Percentiles rank a stretch among this genome's conserved stretches.
Evolutionary conservation across 176 grass and related monocot species (phyloP).

Genomic region (Aegilops speltoides): DNA sequence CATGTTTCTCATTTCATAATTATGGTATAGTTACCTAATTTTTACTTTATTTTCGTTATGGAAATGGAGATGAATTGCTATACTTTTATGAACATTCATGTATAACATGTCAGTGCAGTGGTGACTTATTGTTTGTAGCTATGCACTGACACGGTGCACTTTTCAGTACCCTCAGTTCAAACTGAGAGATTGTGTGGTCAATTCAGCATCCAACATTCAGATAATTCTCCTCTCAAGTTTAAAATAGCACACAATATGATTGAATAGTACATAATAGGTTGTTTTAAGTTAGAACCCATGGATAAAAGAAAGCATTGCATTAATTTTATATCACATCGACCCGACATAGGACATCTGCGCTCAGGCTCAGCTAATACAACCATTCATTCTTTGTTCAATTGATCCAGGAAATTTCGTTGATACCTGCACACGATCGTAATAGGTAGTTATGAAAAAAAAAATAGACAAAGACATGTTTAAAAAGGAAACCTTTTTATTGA

Average conservation of each 20-base stretch:
- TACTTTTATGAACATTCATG: not conserved
- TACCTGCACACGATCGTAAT: slow-evolving; percentile 31
- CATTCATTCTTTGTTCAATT: slow-evolving; percentile 39
- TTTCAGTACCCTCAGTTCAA: not conserved
- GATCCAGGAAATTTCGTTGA: slow-evolving; percentile 33
- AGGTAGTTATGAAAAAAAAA: not conserved
- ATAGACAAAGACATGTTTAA: not conserved
- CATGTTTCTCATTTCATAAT: not conserved
- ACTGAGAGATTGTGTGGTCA: not conserved
- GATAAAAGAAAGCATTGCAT: not conserved
- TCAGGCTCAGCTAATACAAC: not conserved
- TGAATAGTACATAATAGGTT: slow-evolving; percentile 20
- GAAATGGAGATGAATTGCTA: not conserved
- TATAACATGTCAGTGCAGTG: not conserved
- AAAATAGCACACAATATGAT: slow-evolving; percentile 16
- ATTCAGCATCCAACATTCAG: not conserved
- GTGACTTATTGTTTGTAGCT: too few species aligned
- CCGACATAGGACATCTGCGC: not conserved
- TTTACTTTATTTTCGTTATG: not conserved
- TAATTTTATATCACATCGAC: not conserved
- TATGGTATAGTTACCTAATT: not conserved
- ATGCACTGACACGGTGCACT: not conserved
- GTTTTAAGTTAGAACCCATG: not conserved
- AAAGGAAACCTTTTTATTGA: not conserved
- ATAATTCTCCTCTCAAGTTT: not conserved